A percentile compares a stretch with the other conserved stretches of the same genome.
phyloP scores from a whole-genome alignment of 306 rosid genomes.

The Trichosanthes cucumerina region DNA sequence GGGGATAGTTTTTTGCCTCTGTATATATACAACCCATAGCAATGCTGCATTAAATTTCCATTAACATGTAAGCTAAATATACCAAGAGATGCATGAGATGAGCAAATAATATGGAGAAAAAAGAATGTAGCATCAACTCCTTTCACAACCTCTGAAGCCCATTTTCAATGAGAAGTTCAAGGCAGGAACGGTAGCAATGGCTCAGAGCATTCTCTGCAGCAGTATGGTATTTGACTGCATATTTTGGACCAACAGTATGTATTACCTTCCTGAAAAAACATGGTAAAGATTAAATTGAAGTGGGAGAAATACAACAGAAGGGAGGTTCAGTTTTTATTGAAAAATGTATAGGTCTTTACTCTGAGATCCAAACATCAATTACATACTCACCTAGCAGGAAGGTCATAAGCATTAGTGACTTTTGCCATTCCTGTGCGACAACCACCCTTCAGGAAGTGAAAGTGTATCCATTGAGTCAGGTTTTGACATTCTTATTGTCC shows the following conservation, averaged over 20 bases:
- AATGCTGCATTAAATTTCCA: constrained; percentile 52
- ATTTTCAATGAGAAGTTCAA: constrained; percentile 82
- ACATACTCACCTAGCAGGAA: constrained; percentile 82
- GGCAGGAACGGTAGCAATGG: constrained; percentile 97
- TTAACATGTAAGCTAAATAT: constrained; percentile 18
- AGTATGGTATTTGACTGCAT: constrained; percentile 92
- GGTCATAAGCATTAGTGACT: constrained; percentile 81
- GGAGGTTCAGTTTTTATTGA: background rate
- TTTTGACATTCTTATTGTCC: background rate
- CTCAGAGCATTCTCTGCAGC: constrained; percentile 99
- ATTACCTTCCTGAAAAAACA: constrained; percentile 64
- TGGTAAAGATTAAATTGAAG: background rate
- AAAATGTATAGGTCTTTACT: background rate
- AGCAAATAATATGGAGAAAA: constrained; percentile 9
- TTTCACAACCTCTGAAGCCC: constrained; percentile 65
- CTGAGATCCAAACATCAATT: background rate
- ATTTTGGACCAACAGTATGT: constrained; percentile 98
- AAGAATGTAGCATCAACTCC: constrained; percentile 15
- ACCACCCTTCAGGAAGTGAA: constrained; percentile 64
- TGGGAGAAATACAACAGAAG: background rate
- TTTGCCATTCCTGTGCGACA: constrained; percentile 99
- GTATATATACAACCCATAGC: constrained; percentile 91
- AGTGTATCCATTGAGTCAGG: constrained; percentile 19
- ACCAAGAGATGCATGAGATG: constrained; percentile 10
- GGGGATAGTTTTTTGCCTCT: constrained; percentile 90